These are phyloP conservation scores for Ophiostoma angusticollis DNA, from an alignment of 2,329 filamentous ascomycete species.

Conservation along the genomic window DNA sequence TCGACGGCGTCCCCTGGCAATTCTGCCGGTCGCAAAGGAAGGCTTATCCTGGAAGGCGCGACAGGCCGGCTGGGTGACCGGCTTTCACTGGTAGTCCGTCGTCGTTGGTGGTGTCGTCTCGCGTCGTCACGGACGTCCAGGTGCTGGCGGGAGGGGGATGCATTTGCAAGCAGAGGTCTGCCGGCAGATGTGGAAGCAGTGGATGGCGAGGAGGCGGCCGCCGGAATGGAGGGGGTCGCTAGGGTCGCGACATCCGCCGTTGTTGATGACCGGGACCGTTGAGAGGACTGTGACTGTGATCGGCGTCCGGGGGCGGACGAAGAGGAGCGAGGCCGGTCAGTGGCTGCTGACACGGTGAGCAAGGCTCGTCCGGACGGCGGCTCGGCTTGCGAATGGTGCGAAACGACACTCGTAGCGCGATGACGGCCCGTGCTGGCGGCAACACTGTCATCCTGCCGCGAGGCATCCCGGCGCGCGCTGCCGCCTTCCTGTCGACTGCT, in stretches of 20 bases:
- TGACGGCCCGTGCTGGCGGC: neutral
- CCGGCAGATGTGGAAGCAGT: conserved; percentile 16
- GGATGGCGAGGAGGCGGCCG: neutral
- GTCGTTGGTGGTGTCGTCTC: conserved; percentile 25
- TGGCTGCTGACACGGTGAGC: conserved; percentile 4
- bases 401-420: conserved; percentile 4
- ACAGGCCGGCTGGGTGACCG: conserved; percentile 34
- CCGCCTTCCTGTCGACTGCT: conserved; percentile 30
- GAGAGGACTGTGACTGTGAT: conserved; percentile 22
- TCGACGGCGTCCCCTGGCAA: neutral
- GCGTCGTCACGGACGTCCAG: conserved; percentile 38
- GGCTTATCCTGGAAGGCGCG: conserved; percentile 53
- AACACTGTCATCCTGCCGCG: conserved; percentile 18
- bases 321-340: conserved; percentile 13
- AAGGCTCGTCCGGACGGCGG: neutral
- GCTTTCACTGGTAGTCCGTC: conserved; percentile 40
- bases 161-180: conserved; percentile 35
- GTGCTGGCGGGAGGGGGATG: conserved; percentile 21
- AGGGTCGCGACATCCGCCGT: conserved; percentile 1
- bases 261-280: conserved; percentile 21
- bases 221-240: neutral
- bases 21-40: conserved; percentile 29
- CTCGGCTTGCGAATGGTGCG: conserved; percentile 5
- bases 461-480: conserved; percentile 20
- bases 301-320: conserved; percentile 22